Conservation (phyloP, 2,329 filamentous ascomycete species). For the Fonsecaea pedrosoi region DNA sequence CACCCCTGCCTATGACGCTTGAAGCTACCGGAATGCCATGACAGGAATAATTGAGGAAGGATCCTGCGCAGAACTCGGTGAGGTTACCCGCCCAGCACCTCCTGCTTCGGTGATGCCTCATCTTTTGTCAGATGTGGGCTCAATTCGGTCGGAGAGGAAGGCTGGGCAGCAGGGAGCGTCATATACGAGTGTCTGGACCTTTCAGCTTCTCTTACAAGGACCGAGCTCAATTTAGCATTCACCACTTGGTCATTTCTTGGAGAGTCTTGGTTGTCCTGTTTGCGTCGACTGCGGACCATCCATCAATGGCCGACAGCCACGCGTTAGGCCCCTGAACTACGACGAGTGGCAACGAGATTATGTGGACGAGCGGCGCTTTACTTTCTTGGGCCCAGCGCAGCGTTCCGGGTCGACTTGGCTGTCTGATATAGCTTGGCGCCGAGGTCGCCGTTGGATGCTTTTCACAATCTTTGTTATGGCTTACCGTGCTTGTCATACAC, state of each 20-base stretch:
- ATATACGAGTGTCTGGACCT: conserved; percentile 13
- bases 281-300: conserved; percentile 13
- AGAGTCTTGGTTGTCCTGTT: conserved; percentile 18
- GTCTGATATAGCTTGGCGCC: conserved; percentile 31
- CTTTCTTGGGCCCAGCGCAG: conserved; percentile 17
- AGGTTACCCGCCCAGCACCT: conserved; percentile 15
- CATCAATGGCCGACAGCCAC: conserved; percentile 9
- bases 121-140: conserved; percentile 10
- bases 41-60: neutral
- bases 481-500: conserved; percentile 10
- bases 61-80: neutral
- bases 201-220: conserved; percentile 6
- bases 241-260: conserved; percentile 13
- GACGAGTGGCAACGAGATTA: conserved; percentile 8
- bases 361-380: conserved; percentile 6
- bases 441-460: conserved; percentile 13
- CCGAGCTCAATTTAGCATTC: conserved; percentile 14
- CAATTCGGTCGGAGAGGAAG: conserved; percentile 3
- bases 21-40: neutral
- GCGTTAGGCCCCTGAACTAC: conserved; percentile 4
- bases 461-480: conserved; percentile 12
- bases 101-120: conserved; percentile 14
- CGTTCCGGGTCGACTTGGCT: conserved; percentile 26
- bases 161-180: conserved; percentile 6
- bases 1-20: neutral